Evolutionary conservation across 441 rosid genomes (phyloP), one percentile per base, ranked within the genome.

Genomic region (Biscutella laevigata): DNA sequence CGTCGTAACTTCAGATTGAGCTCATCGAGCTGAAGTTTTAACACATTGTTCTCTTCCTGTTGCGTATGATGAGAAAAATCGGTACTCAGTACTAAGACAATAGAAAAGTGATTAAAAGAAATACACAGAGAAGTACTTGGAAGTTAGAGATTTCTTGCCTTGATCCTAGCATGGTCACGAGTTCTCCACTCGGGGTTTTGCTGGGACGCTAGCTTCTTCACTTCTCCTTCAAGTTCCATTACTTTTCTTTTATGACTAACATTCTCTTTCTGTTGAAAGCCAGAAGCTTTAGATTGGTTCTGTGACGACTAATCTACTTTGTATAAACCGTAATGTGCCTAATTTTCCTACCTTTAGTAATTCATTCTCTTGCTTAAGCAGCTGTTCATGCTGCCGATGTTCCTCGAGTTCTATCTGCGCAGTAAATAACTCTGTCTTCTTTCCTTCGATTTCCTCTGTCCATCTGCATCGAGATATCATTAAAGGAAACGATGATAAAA

Each of bases 171-270:
- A 63, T 94, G 90, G 57, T 94, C 97, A 71, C 89, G 97, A 67
- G 83, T 83, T 61, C 94, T 84, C 62, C 89, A 95, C 62, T 84
- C 89, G 47, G 92, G 81, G 67, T 87, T 94, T 74, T 90, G 97
- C 63, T 85, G 95, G 44, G 88, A 91, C 25, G 95, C 75, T 8
- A 87, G 83, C 71, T 82, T 82, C 70, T 73, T 77, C 4, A 77
- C 76, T 73, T 94, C 96, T 52, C 71, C 95, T 68, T 94, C 95
- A 40, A 89, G 94, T 61, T 90, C 92, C 71, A 66, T 58, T 46
- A 76, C 66, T 57, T 55, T 76, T 71, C 75, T 83, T 77, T 80
- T 83, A 58, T 78, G 78, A 71, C 76, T 80, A 43, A 66, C 66
- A 54, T 73, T 87, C 74, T 79, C 99, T 75, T 65, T 71, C 99